These are phyloP conservation scores for Linum lewisii DNA, from an alignment of 345 rosid genomes.

Conservation along the genomic window DNA sequence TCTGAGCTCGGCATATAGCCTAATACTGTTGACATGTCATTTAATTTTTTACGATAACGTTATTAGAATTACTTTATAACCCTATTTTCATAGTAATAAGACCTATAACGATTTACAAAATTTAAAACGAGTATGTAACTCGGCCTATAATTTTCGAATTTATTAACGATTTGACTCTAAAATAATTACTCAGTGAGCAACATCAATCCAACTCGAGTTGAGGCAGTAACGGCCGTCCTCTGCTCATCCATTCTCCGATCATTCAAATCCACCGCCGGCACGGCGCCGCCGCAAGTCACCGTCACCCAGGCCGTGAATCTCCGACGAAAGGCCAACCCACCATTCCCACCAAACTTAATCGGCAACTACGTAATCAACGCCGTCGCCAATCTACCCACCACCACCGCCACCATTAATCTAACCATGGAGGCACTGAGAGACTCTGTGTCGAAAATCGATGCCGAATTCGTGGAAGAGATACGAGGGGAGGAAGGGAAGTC, in stretches of 20 bases:
- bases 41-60: too few species aligned
- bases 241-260: neutral
- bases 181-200: too few species aligned
- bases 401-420: too few species aligned
- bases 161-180: too few species aligned
- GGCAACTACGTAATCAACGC: neutral
- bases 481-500: neutral
- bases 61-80: too few species aligned
- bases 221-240: neutral
- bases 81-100: too few species aligned
- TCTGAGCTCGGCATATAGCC: too few species aligned
- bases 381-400: neutral
- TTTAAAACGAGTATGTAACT: too few species aligned
- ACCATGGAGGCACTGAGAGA: neutral
- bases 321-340: neutral
- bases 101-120: too few species aligned
- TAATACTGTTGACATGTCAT: too few species aligned
- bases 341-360: neutral
- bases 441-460: neutral
- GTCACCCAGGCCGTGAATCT: neutral
- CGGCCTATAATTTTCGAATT: too few species aligned
- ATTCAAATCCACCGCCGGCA: neutral
- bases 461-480: neutral
- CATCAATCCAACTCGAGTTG: neutral
- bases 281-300: neutral